phyloP scores from a whole-genome alignment of 805 yeast genomes.

The Yamadazyma akitaensis region DNA sequence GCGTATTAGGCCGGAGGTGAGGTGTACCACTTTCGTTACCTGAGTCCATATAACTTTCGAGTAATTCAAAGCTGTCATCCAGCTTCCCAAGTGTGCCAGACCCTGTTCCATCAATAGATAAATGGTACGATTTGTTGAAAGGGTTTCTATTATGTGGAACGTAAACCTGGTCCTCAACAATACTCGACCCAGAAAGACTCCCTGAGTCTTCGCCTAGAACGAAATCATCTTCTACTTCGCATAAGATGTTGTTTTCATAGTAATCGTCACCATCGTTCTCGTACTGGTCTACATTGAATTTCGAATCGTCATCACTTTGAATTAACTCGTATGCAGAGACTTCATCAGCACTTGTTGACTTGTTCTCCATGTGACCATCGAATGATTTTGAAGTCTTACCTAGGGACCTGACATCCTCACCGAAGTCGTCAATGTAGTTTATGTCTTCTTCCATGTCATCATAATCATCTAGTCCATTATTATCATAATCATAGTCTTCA shows the following conservation, averaged over 20 bases:
- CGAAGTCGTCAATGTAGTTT: constrained; percentile 20
- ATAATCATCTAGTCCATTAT: constrained; percentile 36
- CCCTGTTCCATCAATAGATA: constrained; percentile 21
- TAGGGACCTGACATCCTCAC: constrained; percentile 9
- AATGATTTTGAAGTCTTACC: neutral
- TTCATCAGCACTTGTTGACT: constrained; percentile 11
- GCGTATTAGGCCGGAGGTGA: constrained; percentile 3
- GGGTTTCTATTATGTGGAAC: constrained; percentile 11
- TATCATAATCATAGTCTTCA: constrained; percentile 42
- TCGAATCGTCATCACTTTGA: constrained; percentile 4
- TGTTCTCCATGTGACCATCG: neutral
- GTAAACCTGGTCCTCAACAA: constrained; percentile 2
- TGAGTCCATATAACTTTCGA: constrained; percentile 28
- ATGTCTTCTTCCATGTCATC: constrained; percentile 17
- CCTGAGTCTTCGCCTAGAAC: neutral
- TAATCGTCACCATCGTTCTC: neutral
- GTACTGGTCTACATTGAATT: neutral
- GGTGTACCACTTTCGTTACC: constrained; percentile 3
- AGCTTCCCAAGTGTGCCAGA: constrained; percentile 9
- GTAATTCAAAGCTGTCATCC: constrained; percentile 16
- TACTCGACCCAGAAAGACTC: neutral
- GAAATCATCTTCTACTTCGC: neutral
- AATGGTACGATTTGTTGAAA: constrained; percentile 27
- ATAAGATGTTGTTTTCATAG: neutral
- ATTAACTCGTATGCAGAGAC: neutral